A percentile compares a stretch with the other conserved stretches of the same genome.
These are phyloP conservation scores for Massarina eburnea DNA, from an alignment of 2,329 filamentous ascomycete genomes.

Conservation along the genomic window DNA sequence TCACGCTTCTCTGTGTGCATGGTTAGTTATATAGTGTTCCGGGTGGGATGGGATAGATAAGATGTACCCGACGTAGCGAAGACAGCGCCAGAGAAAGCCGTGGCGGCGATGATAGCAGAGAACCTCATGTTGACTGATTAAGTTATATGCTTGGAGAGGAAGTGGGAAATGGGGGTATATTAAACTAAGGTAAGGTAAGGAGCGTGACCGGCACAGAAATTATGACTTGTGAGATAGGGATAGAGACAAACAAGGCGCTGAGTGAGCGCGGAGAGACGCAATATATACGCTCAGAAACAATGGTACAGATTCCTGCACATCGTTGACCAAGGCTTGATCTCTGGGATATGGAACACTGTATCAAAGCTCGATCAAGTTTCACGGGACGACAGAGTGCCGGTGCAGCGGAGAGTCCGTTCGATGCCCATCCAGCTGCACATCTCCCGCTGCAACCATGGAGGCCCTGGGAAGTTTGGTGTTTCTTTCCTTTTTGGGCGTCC, in stretches of 20 bases:
- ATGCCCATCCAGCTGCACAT: constrained; percentile 9
- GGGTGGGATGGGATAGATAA: background rate
- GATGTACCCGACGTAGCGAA: constrained; percentile 25
- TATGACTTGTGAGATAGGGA: constrained; percentile 16
- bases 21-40: background rate
- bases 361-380: constrained; percentile 25
- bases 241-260: constrained; percentile 7
- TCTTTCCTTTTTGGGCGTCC: constrained; percentile 8
- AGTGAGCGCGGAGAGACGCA: constrained; percentile 1
- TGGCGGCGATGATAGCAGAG: constrained; percentile 26
- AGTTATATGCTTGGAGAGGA: background rate
- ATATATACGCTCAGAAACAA: constrained; percentile 18
- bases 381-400: constrained; percentile 19
- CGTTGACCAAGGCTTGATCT: too few relatives aligned
- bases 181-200: constrained; percentile 11
- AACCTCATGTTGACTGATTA: constrained; percentile 31
- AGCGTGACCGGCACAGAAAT: constrained; percentile 34
- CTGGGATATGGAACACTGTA: constrained; percentile 24
- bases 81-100: constrained; percentile 28
- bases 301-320: constrained; percentile 9
- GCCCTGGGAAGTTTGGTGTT: constrained; percentile 14
- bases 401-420: constrained; percentile 2
- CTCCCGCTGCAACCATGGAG: constrained; percentile 15
- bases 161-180: constrained; percentile 4
- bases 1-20: constrained; percentile 14